phyloP scores from a whole-genome alignment of 257 asterid genomes.

The Mitragyna speciosa region DNA sequence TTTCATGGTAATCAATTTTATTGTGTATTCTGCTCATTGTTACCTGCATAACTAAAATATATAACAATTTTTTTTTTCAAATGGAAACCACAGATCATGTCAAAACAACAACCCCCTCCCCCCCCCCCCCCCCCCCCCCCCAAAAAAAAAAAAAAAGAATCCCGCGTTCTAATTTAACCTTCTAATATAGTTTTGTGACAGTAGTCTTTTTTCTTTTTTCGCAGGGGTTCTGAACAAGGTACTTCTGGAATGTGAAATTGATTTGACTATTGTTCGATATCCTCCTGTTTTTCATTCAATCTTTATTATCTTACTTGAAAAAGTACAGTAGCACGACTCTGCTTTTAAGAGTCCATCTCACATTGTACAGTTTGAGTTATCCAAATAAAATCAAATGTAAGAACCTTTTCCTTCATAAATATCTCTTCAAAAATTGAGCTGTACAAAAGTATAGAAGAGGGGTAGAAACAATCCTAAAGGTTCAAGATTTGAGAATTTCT shows the following conservation, averaged over 20 bases:
- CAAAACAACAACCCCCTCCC: no score
- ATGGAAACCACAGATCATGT: no score
- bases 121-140: no score
- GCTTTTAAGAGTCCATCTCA: no score
- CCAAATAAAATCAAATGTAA: no score
- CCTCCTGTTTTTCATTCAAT: not conserved
- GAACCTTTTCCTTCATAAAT: no score
- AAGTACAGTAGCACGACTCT: not conserved
- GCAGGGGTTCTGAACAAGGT: not conserved
- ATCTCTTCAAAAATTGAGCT: not conserved
- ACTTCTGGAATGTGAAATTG: not conserved
- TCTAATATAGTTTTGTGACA: not conserved
- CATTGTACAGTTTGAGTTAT: no score
- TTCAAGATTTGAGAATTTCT: not conserved
- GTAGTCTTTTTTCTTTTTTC: not conserved
- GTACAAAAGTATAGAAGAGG: not conserved
- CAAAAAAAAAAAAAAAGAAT: no score
- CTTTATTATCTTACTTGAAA: not conserved
- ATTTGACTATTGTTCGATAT: not conserved
- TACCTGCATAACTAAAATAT: no score
- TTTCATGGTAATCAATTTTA: not conserved
- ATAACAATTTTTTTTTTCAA: no score
- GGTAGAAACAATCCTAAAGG: no score
- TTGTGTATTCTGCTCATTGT: no score
- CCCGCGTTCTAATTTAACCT: not conserved